Evolutionary conservation across 148 eudicot species (phyloP).

Genomic region (Amaranthus palmeri): DNA sequence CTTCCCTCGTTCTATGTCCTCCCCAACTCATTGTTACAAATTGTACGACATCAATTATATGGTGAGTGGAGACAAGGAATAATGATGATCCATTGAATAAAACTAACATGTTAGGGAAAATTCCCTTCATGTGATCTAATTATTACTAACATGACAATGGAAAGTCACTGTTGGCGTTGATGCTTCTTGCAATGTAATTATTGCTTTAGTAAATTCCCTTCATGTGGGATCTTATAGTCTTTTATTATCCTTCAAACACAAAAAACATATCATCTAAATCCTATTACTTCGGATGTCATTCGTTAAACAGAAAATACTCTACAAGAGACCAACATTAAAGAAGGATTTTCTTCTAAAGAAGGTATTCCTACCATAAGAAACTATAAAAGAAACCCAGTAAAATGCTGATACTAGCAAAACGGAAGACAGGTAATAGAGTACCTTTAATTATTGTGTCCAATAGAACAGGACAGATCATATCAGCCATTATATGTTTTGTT

Average conservation of each 20-base stretch:
- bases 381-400: background rate
- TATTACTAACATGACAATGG: too few species aligned
- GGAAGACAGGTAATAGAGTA: slow-evolving; percentile 14
- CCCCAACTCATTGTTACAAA: too few species aligned
- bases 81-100: too few species aligned
- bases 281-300: background rate
- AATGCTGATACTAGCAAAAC: background rate
- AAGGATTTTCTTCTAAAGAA: background rate
- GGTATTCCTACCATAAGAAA: background rate
- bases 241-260: background rate
- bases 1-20: too few species aligned
- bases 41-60: too few species aligned
- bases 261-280: background rate
- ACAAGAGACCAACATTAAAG: background rate
- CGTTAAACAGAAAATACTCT: background rate
- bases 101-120: too few species aligned
- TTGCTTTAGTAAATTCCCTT: too few species aligned
- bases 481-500: slow-evolving; percentile 59
- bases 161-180: too few species aligned
- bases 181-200: too few species aligned
- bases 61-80: too few species aligned
- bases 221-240: too few species aligned
- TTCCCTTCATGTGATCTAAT: too few species aligned
- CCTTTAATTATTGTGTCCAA: slow-evolving; percentile 86
- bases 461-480: slow-evolving; percentile 64